Conservation (phyloP, 73 alveolate genomes). For the Paramecium bursaria region DNA sequence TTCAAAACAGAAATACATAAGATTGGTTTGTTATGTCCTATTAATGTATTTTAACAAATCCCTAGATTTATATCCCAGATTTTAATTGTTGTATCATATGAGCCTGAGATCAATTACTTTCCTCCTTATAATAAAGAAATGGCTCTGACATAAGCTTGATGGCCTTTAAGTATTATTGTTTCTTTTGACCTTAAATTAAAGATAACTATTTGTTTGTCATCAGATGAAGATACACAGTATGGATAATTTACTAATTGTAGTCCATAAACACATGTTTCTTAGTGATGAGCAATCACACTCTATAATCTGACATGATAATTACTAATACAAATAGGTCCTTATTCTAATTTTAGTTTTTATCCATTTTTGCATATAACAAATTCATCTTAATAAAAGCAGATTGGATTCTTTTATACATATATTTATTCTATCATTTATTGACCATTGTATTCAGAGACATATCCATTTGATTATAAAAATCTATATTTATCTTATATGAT, state of each 20-base stretch:
- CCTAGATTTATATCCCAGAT: constrained; percentile 46
- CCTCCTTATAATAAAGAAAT: constrained; percentile 18
- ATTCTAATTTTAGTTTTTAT: neutral
- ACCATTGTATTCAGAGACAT: neutral
- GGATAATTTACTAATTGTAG: constrained; percentile 31
- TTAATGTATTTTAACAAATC: constrained; percentile 32
- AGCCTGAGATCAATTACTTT: constrained; percentile 40
- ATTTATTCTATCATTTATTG: neutral
- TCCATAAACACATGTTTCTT: constrained; percentile 53
- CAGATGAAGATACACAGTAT: constrained; percentile 15
- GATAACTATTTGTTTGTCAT: constrained; percentile 25
- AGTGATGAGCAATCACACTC: constrained; percentile 8
- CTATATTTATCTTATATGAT: neutral
- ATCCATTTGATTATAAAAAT: constrained; percentile 8
- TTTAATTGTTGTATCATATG: constrained; percentile 34
- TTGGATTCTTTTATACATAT: constrained; percentile 12
- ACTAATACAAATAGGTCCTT: constrained; percentile 25
- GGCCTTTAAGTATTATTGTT: constrained; percentile 26
- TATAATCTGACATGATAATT: constrained; percentile 12
- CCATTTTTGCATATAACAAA: constrained; percentile 16
- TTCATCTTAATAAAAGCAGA: neutral
- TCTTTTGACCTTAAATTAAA: constrained; percentile 47
- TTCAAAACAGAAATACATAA: constrained; percentile 15
- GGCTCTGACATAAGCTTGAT: constrained; percentile 32
- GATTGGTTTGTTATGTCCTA: constrained; percentile 51